Base-by-base conservation (phyloP, 495 filamentous ascomycete species). In the Paragyromitra xinjiangensis region DNA sequence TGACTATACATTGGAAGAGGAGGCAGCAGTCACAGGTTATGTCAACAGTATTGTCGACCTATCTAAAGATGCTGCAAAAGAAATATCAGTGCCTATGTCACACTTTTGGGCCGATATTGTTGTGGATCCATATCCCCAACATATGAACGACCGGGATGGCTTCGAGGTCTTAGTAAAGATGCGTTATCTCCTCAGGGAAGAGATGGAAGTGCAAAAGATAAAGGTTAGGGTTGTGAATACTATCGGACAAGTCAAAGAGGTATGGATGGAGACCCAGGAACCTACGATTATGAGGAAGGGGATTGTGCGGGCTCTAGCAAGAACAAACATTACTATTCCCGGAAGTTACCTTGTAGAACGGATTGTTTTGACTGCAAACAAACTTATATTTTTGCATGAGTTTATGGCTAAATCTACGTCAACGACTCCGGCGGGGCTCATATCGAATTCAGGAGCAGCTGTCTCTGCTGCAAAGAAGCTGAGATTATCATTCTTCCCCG, bases 301-400 rank as follows among this genome's bases (percentile, higher is more conserved):
- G 3, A 82, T 83, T 39, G 87, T 87, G 56, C 84, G 83, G 62
- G 81, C 39, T 44, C 45, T 80, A 6, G 81, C 71, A 69, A 69
- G 62, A 58, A 83, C 78, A 8, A 80, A 91, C 88, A 85, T 85
- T 51, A 90, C 91, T 40, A 88, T 93, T 11, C 89, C 91, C 65
- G 95, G 94, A 7, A 88, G 87, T 68, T 98, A 93, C 77, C 86
- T 90, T 64, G 88, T 94, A 50, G 92, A 94, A 72, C 89, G 90
- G 64, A 85, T 98, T 50, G 86, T 90, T 44, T 81, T 98, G 58
- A 84, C 87, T 48, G 85, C 88, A 44, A 87, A 86, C 44, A 97
- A 95, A 64, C 85, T 98, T 11, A 76, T 87, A 59, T 90, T 99
- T 64, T 82, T 88, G 55, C 88, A 91, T 73, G 90, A 92, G 50